phyloP scores from a whole-genome alignment of 495 filamentous ascomycete genomes.

The Podospora anserina region DNA sequence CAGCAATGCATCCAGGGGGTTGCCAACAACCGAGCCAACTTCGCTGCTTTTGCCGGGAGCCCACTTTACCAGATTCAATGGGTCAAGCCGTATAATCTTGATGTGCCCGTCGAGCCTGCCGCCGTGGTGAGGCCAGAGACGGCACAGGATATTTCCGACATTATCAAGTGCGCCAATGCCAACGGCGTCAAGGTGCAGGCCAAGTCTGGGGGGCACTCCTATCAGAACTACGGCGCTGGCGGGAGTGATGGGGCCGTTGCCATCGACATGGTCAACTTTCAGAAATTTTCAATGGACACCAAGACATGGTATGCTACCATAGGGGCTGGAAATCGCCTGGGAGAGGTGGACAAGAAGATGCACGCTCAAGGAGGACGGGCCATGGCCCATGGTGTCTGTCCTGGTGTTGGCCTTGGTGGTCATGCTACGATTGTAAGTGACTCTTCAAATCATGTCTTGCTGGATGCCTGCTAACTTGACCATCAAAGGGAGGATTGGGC shows the following conservation, averaged over 20 bases:
- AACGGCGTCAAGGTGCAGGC: conserved; percentile 62
- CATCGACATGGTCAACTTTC: conserved; percentile 55
- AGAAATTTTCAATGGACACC: conserved; percentile 53
- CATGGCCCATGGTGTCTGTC: conserved; percentile 64
- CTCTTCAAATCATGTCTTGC: no score
- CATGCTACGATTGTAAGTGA: conserved; percentile 57
- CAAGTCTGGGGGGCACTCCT: conserved; percentile 71
- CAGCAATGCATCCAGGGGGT: conserved; percentile 41
- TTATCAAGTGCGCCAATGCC: conserved; percentile 56
- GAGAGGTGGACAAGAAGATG: conserved; percentile 57
- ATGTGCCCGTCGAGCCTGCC: conserved; percentile 56
- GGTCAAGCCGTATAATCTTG: conserved; percentile 62
- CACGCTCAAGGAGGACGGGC: conserved; percentile 60
- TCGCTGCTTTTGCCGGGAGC: conserved; percentile 40
- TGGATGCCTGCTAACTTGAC: no score
- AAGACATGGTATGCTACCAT: conserved; percentile 58
- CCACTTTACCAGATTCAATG: conserved; percentile 42
- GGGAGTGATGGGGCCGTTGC: conserved; percentile 55
- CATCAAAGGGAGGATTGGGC: conserved; percentile 47
- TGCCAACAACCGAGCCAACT: conserved; percentile 39
- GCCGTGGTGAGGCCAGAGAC: conserved; percentile 61
- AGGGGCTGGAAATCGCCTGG: conserved; percentile 61
- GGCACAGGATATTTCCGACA: conserved; percentile 53
- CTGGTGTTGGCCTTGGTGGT: conserved; percentile 65
- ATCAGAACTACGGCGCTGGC: conserved; percentile 48